Percentiles rank a stretch among this genome's conserved stretches.
phyloP scores from a whole-genome alignment of 345 rosid species.

The Heritiera littoralis region DNA sequence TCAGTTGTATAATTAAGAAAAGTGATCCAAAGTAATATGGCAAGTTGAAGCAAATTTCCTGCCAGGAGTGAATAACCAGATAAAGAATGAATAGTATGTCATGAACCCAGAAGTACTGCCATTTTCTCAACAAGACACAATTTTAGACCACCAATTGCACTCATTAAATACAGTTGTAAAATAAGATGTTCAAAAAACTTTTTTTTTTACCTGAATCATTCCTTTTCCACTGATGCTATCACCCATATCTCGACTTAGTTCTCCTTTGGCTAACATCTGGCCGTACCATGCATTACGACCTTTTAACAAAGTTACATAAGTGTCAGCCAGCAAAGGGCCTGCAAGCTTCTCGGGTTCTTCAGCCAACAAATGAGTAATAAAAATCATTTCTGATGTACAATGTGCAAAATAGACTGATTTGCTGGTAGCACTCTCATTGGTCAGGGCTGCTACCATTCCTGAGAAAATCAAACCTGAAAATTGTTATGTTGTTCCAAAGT shows the following conservation, averaged over 20 bases:
- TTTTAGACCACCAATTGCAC: not conserved
- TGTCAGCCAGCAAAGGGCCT: conserved; percentile 82
- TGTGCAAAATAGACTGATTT: conserved; percentile 84
- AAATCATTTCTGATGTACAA: conserved; percentile 88
- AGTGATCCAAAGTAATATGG: too few relatives aligned
- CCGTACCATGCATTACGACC: conserved; percentile 93
- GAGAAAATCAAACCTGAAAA: conserved; percentile 23
- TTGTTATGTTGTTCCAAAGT: not conserved
- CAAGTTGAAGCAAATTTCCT: too few relatives aligned
- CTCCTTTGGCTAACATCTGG: conserved; percentile 79
- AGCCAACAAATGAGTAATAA: conserved; percentile 74
- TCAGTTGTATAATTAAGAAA: not conserved
- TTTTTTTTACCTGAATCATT: conserved; percentile 70
- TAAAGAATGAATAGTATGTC: too few relatives aligned
- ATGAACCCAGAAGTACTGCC: too few relatives aligned
- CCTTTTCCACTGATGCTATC: conserved; percentile 84
- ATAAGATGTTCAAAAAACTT: not conserved
- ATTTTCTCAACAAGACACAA: too few relatives aligned
- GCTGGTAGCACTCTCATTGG: conserved; percentile 88
- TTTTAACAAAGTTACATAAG: conserved; percentile 75
- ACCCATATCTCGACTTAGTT: conserved; percentile 73
- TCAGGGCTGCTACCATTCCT: conserved; percentile 83
- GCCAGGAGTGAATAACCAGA: too few relatives aligned
- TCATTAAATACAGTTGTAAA: not conserved
- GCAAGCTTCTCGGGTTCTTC: conserved; percentile 88